phyloP scores from a whole-genome alignment of 106 monocot species.

The Ottelia alismoides region DNA sequence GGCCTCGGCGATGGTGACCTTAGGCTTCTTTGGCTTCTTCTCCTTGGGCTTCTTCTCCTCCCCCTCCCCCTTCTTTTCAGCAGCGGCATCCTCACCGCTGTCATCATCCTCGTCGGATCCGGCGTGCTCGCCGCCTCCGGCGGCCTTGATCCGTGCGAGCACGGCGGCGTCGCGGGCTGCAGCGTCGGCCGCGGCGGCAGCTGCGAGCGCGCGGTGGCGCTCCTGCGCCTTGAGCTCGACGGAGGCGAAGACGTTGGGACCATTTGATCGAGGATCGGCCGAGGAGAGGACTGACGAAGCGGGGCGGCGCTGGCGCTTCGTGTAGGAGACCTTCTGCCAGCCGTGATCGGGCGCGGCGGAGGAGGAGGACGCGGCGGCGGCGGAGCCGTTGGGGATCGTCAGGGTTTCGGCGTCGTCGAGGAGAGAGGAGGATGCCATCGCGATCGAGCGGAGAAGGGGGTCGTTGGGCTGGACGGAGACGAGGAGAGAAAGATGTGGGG shows the following conservation, averaged over 20 bases:
- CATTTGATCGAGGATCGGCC: constrained; percentile 1
- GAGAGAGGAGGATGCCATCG: too few relatives aligned
- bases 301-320: constrained; percentile 52
- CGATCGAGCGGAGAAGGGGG: too few relatives aligned
- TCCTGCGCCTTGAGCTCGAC: constrained; percentile 68
- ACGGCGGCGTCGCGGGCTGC: constrained; percentile 7
- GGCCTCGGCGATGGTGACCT: constrained; percentile 84
- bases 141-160: constrained; percentile 4
- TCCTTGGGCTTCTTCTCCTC: constrained; percentile 53
- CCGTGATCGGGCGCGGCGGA: constrained; percentile 36
- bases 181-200: constrained; percentile 17
- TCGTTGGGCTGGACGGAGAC: too few relatives aligned
- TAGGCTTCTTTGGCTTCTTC: constrained; percentile 87
- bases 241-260: constrained; percentile 53
- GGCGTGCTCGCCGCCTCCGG: background rate
- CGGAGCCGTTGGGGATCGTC: background rate
- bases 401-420: background rate
- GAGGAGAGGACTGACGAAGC: constrained; percentile 1
- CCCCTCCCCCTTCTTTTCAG: constrained; percentile 13
- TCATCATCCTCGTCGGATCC: constrained; percentile 34
- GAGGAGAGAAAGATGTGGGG: too few relatives aligned
- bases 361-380: constrained; percentile 8
- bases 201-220: constrained; percentile 51
- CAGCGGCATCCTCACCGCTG: constrained; percentile 20
- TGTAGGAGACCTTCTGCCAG: constrained; percentile 90